Evolutionary conservation across 2,329 filamentous ascomycete genomes (phyloP), one percentile per base, ranked within the genome.

Genomic region (Cladosporium sp.): DNA sequence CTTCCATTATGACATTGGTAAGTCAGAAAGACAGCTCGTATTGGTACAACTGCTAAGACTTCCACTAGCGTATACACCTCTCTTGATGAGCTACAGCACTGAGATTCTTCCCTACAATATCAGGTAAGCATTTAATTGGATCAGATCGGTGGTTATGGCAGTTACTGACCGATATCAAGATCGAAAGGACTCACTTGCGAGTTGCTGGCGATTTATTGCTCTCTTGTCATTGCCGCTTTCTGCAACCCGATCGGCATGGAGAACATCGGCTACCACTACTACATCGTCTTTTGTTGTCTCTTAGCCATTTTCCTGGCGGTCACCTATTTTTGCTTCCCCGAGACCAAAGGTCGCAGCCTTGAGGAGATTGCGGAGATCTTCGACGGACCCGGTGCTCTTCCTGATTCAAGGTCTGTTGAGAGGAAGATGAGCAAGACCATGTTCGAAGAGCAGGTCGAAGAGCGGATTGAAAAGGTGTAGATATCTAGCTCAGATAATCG

Each of bases 1-100:
- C 8, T 77, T 79, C 4, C 71, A 69, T 53, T 84, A 84, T 60
- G 83, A 83, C 57, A 72, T 84, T 42, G 81, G 53, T 33, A 25
- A 45, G 42, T 36, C 19, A 13, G 9, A 9, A 7, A 1, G 15
- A 27, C 3, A 7, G 3, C n/a, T 6, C 12, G 13, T 11, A 15
- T 11, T 27, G n/a, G 11, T 15, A 8, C 13, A 36, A 7, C 15
- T 13, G 19, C 42, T 45, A 30, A 45, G n/a, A 35, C 12, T 11
- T 27, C 22, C 11, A 16, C 11, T 9, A 22, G 35, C 35, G 7
- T 59, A 53, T 29, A 58, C 59, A 2, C 57, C 57, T 1, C 59
- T 67, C 7, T 13, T 47, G 19, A 40, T 55, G 41, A 33, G 45
- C 15, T 53, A 55, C 38, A 46, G 38, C 27, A 41, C 43, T 8